Base-by-base conservation (phyloP, 225 moss, liverwort and hornwort species). In the Asterella californica region DNA sequence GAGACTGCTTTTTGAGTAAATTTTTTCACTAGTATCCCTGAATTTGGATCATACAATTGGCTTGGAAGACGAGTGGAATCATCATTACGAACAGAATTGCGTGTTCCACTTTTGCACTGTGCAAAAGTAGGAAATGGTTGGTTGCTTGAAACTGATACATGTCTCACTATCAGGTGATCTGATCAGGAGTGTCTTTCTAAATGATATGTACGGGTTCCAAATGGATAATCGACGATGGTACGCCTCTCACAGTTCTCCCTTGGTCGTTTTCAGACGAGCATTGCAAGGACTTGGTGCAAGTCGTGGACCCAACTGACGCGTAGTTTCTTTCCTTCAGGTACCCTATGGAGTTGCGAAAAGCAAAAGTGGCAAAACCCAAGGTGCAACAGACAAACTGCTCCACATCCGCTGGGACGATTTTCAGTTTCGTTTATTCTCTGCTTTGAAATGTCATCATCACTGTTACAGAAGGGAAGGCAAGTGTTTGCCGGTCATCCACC, bases 181-280 rank as follows among this genome's bases (percentile, higher is more conserved):
- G 54, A 84, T 93, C 77, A 89, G 90, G 72, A 91, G 93, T 73
- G 90, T 91, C 48, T 93, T 93, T 78, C 84, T 91, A 82, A 93
- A 88, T 72, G 93, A 91, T 78, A 91, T 93, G 89, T 93, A 91
- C 59, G 91, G 90, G 42, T 93, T 93, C 83, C 93, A 93, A 84
- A 91, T 91, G 93, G 93, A 93, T 70, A 93, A 90, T 80, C 91
- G 91, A 53, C 90, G 93, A 61, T 93, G 93, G 93, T 93, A 77
- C 78, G 81, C 38, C 34, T 38, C 10, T 53, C 32, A 36, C 2
- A 50, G 9, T 30, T 57, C 59, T 49, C 17, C n/a, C 27, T 70
- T 24, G 30, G 10, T 70, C 74, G 42, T 33, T 74, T 17, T 33
- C 14, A 71, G 47, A 11, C 42, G 45, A 25, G 24, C 24, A 25